Conservation (phyloP, 2,329 filamentous ascomycete species). For the Diplodia scrobiculata region DNA sequence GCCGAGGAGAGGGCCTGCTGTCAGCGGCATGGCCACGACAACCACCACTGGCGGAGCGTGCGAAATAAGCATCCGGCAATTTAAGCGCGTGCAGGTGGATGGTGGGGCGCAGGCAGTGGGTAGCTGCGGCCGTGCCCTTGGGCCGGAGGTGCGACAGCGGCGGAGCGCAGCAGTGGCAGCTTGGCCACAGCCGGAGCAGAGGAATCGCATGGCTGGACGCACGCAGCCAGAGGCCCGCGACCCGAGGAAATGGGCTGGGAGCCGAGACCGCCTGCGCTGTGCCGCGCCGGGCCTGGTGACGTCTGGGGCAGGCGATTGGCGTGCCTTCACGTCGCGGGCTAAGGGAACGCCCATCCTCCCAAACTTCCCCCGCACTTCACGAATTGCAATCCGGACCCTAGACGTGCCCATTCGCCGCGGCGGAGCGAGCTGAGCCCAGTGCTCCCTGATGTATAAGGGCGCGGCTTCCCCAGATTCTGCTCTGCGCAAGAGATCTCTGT, state of each 20-base stretch:
- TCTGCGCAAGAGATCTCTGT: neutral
- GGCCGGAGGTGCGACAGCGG: conserved; percentile 14
- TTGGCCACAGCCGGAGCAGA: conserved; percentile 8
- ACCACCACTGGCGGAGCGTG: conserved; percentile 7
- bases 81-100: conserved; percentile 20
- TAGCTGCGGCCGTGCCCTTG: conserved; percentile 13
- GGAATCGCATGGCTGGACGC: neutral
- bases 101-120: conserved; percentile 8
- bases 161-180: neutral
- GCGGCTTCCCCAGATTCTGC: conserved; percentile 20
- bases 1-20: conserved; percentile 3
- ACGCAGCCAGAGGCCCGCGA: conserved; percentile 7
- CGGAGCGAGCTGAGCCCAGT: neutral
- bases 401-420: conserved; percentile 2
- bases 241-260: conserved; percentile 21
- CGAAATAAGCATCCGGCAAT: conserved; percentile 25
- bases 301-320: conserved; percentile 23
- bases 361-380: conserved; percentile 27
- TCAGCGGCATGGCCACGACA: neutral
- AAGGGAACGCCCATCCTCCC: conserved; percentile 21
- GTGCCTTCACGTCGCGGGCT: conserved; percentile 16
- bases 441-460: conserved; percentile 9
- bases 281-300: conserved; percentile 23
- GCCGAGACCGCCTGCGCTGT: conserved; percentile 21
- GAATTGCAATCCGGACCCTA: conserved; percentile 9